Conservation (phyloP, 495 filamentous ascomycete species). For the Penicillium alfredii region DNA sequence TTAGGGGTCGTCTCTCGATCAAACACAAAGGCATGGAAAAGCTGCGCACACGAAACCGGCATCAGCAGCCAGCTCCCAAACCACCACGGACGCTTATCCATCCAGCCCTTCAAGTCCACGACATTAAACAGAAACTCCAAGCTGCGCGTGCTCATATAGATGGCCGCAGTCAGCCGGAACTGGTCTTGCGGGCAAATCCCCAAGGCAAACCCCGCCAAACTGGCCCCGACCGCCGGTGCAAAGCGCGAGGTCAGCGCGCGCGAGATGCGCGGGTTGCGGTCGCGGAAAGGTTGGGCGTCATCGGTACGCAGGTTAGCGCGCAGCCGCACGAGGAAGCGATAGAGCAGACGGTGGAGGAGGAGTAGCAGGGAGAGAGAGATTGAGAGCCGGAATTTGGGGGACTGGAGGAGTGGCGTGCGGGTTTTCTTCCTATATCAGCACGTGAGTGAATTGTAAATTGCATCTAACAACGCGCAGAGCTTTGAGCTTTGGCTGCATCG, state of each 20-base stretch:
- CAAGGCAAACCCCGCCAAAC: conserved; percentile 74
- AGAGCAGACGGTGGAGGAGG: conserved; percentile 79
- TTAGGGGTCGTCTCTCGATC: conserved; percentile 81
- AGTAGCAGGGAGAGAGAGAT: conserved; percentile 77
- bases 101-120: conserved; percentile 71
- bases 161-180: conserved; percentile 69
- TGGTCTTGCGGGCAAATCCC: conserved; percentile 73
- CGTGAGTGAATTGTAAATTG: not conserved
- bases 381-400: conserved; percentile 69
- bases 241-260: conserved; percentile 69
- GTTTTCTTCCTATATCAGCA: conserved; percentile 26
- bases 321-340: conserved; percentile 80
- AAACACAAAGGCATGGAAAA: conserved; percentile 88
- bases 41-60: conserved; percentile 83
- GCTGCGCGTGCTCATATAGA: conserved; percentile 71
- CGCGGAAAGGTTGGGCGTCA: conserved; percentile 68
- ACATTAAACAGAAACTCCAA: conserved; percentile 84
- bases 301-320: conserved; percentile 70
- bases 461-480: no score
- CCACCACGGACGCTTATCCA: conserved; percentile 76
- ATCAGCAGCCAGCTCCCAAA: conserved; percentile 96
- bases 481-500: no score
- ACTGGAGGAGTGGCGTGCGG: conserved; percentile 55
- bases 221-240: conserved; percentile 83
- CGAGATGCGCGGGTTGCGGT: conserved; percentile 72